Conservation (phyloP, 1,284 basidiomycete species). For the Xerocomus amazonicus region DNA sequence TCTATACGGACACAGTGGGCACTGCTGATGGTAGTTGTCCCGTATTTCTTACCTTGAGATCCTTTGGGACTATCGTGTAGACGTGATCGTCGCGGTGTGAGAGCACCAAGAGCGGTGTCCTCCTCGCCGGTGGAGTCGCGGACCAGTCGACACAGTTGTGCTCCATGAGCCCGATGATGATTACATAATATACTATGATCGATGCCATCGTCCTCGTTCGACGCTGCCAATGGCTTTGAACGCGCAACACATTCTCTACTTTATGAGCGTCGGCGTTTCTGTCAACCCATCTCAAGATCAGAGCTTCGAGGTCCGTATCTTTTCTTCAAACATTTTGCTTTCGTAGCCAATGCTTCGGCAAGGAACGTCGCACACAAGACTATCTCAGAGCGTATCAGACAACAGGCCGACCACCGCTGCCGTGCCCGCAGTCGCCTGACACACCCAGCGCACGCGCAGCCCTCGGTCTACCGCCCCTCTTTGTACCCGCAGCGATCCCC, state of each 20-base stretch:
- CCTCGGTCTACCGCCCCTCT: constrained; percentile 37
- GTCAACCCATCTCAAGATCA: constrained; percentile 11
- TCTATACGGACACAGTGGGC: constrained; percentile 3
- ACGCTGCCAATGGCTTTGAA: constrained; percentile 10
- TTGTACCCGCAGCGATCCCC: constrained; percentile 32
- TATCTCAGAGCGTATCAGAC: constrained; percentile 36
- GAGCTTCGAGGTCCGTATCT: constrained; percentile 29
- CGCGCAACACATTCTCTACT: constrained; percentile 20
- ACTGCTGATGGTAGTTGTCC: too few relatives aligned
- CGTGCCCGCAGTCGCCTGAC: constrained; percentile 36
- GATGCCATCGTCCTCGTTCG: neutral
- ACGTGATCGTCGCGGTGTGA: constrained; percentile 14
- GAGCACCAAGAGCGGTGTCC: constrained; percentile 22
- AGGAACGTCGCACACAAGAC: constrained; percentile 39
- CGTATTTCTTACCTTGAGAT: constrained; percentile 15
- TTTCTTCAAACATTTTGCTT: neutral
- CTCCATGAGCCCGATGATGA: constrained; percentile 12
- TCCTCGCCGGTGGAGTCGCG: constrained; percentile 17
- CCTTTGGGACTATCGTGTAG: constrained; percentile 20
- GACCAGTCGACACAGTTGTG: constrained; percentile 29
- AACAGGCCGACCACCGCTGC: constrained; percentile 33
- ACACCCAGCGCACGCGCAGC: constrained; percentile 32
- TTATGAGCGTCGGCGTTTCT: constrained; percentile 29
- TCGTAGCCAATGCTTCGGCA: neutral
- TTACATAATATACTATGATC: constrained; percentile 23